Evolutionary conservation across 2,329 filamentous ascomycete species (phyloP).

Genomic region (Sarocladiaceae sp.): DNA sequence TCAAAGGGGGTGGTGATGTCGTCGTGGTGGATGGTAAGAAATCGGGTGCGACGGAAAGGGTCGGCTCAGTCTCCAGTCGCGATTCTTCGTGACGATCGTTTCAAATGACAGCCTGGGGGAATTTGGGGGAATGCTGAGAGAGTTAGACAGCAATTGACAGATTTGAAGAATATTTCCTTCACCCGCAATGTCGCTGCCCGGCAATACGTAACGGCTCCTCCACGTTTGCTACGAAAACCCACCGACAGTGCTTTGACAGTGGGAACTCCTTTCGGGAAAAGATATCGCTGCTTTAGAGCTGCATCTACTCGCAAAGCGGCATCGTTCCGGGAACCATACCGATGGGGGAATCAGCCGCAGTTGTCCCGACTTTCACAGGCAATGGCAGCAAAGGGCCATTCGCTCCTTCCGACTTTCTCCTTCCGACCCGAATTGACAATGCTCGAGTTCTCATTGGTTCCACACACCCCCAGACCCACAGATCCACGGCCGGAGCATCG

Average conservation of each 20-base stretch:
- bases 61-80: not conserved
- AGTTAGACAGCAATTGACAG: not conserved
- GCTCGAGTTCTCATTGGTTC: slow-evolving; percentile 3
- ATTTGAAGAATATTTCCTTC: not conserved
- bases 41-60: not conserved
- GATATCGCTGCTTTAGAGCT: slow-evolving; percentile 1
- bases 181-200: not conserved
- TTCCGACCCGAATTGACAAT: slow-evolving; percentile 10
- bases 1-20: slow-evolving; percentile 5
- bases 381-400: not conserved
- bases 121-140: too few relatives aligned
- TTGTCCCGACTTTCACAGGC: slow-evolving; percentile 4
- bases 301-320: not conserved
- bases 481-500: slow-evolving; percentile 6
- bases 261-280: not conserved
- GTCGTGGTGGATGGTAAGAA: not conserved
- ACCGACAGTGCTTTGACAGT: not conserved
- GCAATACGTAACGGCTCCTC: not conserved
- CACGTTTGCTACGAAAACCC: not conserved
- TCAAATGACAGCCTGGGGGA: not conserved
- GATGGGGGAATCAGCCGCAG: not conserved
- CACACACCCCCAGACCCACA: not conserved
- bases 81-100: not conserved
- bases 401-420: slow-evolving; percentile 10
- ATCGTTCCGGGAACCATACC: not conserved